Conservation (phyloP, 352 stramenopile genomes). For the Pythium myriotylum region DNA sequence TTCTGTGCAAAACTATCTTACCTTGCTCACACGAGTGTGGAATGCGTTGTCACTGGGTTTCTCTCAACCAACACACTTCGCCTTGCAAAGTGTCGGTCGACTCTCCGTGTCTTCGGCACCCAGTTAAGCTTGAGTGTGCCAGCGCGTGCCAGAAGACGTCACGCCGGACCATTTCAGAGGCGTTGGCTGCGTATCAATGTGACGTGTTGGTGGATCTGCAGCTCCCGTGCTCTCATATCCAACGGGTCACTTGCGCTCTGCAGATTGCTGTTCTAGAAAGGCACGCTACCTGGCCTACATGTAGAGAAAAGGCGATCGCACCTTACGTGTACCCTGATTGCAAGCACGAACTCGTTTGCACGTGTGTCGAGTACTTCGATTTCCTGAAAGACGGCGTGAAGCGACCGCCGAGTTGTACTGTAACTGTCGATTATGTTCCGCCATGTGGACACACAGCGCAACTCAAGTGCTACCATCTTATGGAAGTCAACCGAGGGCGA, state of each 20-base stretch:
- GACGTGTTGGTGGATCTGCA: conserved; percentile 52
- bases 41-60: too few relatives aligned
- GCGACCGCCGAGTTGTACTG: conserved; percentile 45
- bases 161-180: conserved; percentile 34
- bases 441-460: conserved; percentile 62
- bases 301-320: conserved; percentile 53
- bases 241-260: conserved; percentile 51
- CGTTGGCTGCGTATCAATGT: conserved; percentile 61
- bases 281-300: conserved; percentile 44
- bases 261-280: conserved; percentile 46
- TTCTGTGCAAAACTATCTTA: conserved; percentile 62
- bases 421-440: conserved; percentile 66
- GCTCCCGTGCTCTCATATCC: conserved; percentile 65
- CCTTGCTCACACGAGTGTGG: conserved; percentile 74
- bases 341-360: conserved; percentile 67
- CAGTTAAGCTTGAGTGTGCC: conserved; percentile 49
- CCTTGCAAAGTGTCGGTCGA: too few relatives aligned
- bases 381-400: conserved; percentile 29
- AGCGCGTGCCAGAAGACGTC: conserved; percentile 38
- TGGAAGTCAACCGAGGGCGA: conserved; percentile 28
- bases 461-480: conserved; percentile 64
- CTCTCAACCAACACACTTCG: too few relatives aligned
- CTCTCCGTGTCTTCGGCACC: conserved; percentile 71
- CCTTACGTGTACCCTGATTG: conserved; percentile 76
- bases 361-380: conserved; percentile 64